Conservation (phyloP, 495 filamentous ascomycete genomes). For the Aspergillus nidulans region DNA sequence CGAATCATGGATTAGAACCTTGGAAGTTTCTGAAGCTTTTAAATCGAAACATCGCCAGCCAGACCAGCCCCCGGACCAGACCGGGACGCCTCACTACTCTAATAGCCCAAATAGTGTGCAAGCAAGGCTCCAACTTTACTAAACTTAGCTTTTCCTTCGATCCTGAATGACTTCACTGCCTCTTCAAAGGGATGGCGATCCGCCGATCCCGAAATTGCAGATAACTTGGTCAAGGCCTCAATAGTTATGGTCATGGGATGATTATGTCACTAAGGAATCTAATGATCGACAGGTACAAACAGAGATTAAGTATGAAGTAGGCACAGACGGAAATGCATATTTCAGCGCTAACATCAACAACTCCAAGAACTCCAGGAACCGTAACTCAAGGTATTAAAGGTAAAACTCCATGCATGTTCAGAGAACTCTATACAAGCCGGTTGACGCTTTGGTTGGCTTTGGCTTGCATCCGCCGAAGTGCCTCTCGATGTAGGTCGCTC, state of each 20-base stretch:
- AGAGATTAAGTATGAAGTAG: background rate
- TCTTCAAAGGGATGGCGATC: conserved; percentile 3
- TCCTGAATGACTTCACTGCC: conserved; percentile 2
- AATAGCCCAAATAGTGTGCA: conserved; percentile 2
- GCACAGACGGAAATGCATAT: background rate
- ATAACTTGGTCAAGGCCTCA: too few species aligned
- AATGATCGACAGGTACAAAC: background rate
- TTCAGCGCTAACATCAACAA: background rate
- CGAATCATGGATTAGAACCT: background rate
- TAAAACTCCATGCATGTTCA: background rate
- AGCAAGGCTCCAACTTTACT: conserved; percentile 6
- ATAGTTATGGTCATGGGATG: background rate
- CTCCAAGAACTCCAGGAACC: background rate
- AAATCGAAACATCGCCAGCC: conserved; percentile 3
- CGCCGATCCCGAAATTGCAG: background rate
- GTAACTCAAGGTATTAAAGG: background rate
- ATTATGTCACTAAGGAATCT: background rate
- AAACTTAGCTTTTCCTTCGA: background rate
- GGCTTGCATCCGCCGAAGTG: conserved; percentile 78
- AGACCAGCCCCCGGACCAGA: background rate
- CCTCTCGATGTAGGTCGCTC: conserved; percentile 73
- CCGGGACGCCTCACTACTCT: conserved; percentile 6
- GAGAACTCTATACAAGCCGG: conserved; percentile 11
- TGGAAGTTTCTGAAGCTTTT: background rate
- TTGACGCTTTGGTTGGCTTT: conserved; percentile 50